Evolutionary conservation across 768 basidiomycete species (phyloP).

Genomic region (Neoboletus magnificus): DNA sequence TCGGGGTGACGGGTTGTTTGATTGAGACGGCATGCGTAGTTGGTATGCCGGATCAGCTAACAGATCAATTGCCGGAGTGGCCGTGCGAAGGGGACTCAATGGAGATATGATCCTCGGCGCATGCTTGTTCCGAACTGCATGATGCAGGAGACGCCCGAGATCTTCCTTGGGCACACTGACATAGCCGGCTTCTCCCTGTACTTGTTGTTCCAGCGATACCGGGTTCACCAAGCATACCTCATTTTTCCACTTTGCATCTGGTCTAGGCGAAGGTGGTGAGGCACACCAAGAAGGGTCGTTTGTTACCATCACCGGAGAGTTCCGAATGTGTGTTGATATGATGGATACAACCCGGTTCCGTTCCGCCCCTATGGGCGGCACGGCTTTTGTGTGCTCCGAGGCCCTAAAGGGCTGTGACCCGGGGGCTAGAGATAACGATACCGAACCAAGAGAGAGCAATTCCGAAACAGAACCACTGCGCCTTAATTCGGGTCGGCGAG

Average conservation of each 20-base stretch:
- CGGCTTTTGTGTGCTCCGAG: constrained; percentile 19
- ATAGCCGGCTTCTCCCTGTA: not conserved
- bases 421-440: constrained; percentile 22
- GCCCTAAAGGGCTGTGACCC: constrained; percentile 26
- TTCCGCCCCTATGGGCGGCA: constrained; percentile 31
- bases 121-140: constrained; percentile 23
- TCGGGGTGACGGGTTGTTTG: constrained; percentile 18
- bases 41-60: constrained; percentile 16
- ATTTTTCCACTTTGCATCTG: constrained; percentile 4
- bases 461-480: constrained; percentile 6
- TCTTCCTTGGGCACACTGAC: constrained; percentile 13
- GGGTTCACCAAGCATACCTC: not conserved
- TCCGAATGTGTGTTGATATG: constrained; percentile 7
- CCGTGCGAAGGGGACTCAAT: constrained; percentile 28
- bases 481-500: constrained; percentile 8
- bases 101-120: constrained; percentile 31
- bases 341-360: constrained; percentile 23
- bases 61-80: constrained; percentile 10
- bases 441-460: constrained; percentile 6
- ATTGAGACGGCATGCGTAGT: constrained; percentile 22
- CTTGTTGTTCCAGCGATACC: not conserved
- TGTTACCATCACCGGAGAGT: not conserved
- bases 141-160: constrained; percentile 25
- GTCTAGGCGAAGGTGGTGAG: constrained; percentile 3
- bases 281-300: constrained; percentile 7